Conservation (phyloP, 257 asterid genomes). For the Solanum corneliomulleri region DNA sequence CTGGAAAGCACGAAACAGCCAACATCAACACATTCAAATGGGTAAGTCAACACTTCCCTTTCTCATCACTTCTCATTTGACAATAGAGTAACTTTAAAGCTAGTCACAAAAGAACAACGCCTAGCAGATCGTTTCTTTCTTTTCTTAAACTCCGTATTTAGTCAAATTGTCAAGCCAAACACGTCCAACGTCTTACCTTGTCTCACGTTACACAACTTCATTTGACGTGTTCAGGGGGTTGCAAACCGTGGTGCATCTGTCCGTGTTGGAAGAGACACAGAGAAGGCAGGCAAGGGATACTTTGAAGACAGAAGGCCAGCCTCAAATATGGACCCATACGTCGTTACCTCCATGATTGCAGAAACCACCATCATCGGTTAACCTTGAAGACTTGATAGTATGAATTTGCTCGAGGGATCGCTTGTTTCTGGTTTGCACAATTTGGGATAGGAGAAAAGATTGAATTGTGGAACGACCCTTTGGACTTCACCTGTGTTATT, state of each 20-base stretch:
- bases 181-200: background rate
- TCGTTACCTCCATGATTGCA: slow-evolving; percentile 84
- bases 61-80: background rate
- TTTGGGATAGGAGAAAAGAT: background rate
- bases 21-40: slow-evolving; percentile 62
- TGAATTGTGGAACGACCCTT: background rate
- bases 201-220: background rate
- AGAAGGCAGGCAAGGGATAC: slow-evolving; percentile 89
- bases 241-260: slow-evolving; percentile 95
- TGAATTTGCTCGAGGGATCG: background rate
- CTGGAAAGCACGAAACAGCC: slow-evolving; percentile 89
- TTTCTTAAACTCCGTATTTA: background rate
- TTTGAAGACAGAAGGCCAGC: slow-evolving; percentile 96
- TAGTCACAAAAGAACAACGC: background rate
- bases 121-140: background rate
- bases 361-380: slow-evolving; percentile 71
- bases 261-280: slow-evolving; percentile 91
- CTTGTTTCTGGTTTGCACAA: background rate
- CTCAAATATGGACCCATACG: slow-evolving; percentile 89
- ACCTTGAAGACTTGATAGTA: background rate
- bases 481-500: background rate
- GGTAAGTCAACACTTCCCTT: slow-evolving; percentile 25
- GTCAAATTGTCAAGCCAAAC: background rate
- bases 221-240: slow-evolving; percentile 44
- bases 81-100: background rate